These are phyloP conservation scores for Penicillium sp. DNA, from an alignment of 2,329 filamentous ascomycete genomes.

Conservation along the genomic window DNA sequence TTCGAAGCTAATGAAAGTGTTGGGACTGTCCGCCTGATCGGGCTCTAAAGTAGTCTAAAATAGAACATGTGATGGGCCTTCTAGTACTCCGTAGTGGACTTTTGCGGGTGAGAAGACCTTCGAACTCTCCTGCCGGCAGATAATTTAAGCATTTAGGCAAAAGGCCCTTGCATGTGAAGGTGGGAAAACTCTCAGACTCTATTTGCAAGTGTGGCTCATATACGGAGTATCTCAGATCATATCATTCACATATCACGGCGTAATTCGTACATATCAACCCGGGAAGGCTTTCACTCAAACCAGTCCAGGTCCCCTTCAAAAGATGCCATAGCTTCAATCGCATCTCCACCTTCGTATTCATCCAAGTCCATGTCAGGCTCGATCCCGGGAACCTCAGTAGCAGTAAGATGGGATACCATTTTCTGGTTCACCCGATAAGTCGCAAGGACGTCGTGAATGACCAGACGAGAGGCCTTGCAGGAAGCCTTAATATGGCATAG, in stretches of 20 bases:
- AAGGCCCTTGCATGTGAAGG: not conserved
- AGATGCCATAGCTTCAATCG: conserved; percentile 30
- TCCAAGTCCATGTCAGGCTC: conserved; percentile 12
- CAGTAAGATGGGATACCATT: conserved; percentile 28
- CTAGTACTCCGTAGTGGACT: not conserved
- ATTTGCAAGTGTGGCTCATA: no score
- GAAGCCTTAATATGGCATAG: conserved; percentile 36
- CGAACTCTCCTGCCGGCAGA: conserved; percentile 1
- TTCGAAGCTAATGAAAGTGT: not conserved
- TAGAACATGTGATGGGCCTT: conserved; percentile 2
- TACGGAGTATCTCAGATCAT: no score
- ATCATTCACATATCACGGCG: not conserved
- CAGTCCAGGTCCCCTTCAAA: conserved; percentile 17
- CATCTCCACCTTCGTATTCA: conserved; percentile 34
- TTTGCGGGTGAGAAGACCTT: no score
- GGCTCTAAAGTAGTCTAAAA: no score
- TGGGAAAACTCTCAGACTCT: not conserved
- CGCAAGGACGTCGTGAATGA: conserved; percentile 30
- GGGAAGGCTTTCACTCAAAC: conserved; percentile 6
- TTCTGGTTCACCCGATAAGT: conserved; percentile 37
- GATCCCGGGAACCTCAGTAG: conserved; percentile 19
- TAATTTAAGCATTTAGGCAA: not conserved
- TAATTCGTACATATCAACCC: no score
- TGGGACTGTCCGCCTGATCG: not conserved
- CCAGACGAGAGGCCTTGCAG: conserved; percentile 23